These are phyloP conservation scores for Fraxinus greggii DNA, from an alignment of 305 asterid species.

Conservation along the genomic window DNA sequence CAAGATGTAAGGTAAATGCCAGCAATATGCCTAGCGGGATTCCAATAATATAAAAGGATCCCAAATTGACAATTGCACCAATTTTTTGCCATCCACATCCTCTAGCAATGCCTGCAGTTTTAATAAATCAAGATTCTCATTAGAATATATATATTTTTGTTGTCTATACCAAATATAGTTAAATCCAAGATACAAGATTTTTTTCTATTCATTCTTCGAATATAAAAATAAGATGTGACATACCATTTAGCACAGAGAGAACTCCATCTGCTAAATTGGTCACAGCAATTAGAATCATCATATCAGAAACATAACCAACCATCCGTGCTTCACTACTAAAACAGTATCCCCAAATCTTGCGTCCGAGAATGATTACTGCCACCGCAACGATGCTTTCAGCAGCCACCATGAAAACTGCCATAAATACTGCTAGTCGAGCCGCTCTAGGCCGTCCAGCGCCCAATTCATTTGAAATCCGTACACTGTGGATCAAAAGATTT, in stretches of 20 bases:
- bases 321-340: conserved; percentile 44
- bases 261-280: conserved; percentile 47
- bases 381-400: conserved; percentile 44
- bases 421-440: conserved; percentile 44
- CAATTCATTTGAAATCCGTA: conserved; percentile 52
- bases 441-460: conserved; percentile 45
- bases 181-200: background rate
- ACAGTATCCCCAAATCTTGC: conserved; percentile 51
- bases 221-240: background rate
- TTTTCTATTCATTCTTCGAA: background rate
- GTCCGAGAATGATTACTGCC: conserved; percentile 33
- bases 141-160: background rate
- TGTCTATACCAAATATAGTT: background rate
- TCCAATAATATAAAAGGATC: conserved; percentile 50
- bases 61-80: conserved; percentile 59
- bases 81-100: conserved; percentile 74
- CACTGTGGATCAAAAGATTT: conserved; percentile 18
- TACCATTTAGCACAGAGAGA: conserved; percentile 52
- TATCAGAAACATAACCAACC: conserved; percentile 39
- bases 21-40: conserved; percentile 45
- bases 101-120: conserved; percentile 49
- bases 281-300: conserved; percentile 42
- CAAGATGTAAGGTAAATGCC: conserved; percentile 48
- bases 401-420: conserved; percentile 45
- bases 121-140: background rate